Conservation (phyloP, 768 basidiomycete genomes). For the Kwoniella botswanensis region DNA sequence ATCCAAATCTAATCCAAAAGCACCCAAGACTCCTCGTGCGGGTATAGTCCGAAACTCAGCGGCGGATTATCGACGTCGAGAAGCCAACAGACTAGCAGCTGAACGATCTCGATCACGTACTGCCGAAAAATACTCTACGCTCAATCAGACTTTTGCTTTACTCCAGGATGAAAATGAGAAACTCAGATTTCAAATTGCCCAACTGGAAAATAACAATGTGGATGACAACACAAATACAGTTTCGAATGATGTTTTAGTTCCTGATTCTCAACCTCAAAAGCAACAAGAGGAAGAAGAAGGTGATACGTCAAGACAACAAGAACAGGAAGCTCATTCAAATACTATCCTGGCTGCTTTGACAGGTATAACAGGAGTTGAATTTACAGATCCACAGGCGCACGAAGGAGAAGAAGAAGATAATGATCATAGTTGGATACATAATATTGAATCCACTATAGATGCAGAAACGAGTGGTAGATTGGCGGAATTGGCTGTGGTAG, state of each 20-base stretch:
- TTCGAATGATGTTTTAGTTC: neutral
- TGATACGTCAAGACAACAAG: slow-evolving; percentile 8
- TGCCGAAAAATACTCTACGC: slow-evolving; percentile 36
- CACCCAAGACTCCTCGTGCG: slow-evolving; percentile 1
- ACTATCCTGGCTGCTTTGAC: slow-evolving; percentile 48
- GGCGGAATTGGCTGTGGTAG: slow-evolving; percentile 47
- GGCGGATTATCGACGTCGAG: slow-evolving; percentile 48
- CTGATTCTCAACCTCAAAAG: neutral
- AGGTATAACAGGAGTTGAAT: slow-evolving; percentile 29
- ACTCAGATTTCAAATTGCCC: slow-evolving; percentile 39
- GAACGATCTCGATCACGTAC: slow-evolving; percentile 47
- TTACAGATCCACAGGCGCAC: neutral
- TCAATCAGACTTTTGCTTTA: slow-evolving; percentile 38
- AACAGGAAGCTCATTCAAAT: slow-evolving; percentile 41
- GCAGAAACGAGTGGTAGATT: slow-evolving; percentile 41
- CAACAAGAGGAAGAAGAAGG: slow-evolving; percentile 1
- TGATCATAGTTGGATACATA: slow-evolving; percentile 42
- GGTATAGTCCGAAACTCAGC: slow-evolving; percentile 26
- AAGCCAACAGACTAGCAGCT: slow-evolving; percentile 57
- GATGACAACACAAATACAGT: neutral
- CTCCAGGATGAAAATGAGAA: slow-evolving; percentile 46
- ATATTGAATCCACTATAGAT: slow-evolving; percentile 38
- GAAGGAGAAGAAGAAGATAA: slow-evolving; percentile 20
- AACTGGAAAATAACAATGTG: slow-evolving; percentile 21
- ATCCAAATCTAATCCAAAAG: neutral